phyloP scores from a whole-genome alignment of 805 yeast species.

The Teunomyces barrocoloradensis region DNA sequence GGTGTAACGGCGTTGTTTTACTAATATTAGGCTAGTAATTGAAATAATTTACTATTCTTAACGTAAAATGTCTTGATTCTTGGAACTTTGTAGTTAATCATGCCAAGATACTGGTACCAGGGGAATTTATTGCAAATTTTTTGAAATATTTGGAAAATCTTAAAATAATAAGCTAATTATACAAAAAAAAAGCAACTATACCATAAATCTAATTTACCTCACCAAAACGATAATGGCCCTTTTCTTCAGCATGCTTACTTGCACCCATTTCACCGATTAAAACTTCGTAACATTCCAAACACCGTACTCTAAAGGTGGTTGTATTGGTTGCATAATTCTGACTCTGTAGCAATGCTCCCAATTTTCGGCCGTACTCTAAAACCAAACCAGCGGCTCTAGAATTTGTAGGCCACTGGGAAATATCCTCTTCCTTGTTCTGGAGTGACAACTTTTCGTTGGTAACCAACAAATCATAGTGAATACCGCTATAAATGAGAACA shows the following conservation, averaged over 20 bases:
- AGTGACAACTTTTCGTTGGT: conserved; percentile 6
- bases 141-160: background rate
- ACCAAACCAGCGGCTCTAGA: conserved; percentile 31
- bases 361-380: conserved; percentile 31
- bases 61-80: background rate
- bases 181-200: background rate
- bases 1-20: background rate
- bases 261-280: conserved; percentile 66
- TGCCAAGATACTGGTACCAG: no score
- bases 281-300: conserved; percentile 51
- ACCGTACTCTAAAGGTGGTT: conserved; percentile 52
- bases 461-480: conserved; percentile 66
- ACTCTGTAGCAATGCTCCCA: conserved; percentile 46
- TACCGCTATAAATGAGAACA: conserved; percentile 62
- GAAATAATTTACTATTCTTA: background rate
- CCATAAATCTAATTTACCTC: conserved; percentile 35
- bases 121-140: no score
- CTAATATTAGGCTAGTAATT: background rate
- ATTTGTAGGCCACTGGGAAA: conserved; percentile 40
- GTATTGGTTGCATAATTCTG: conserved; percentile 66
- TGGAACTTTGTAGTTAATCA: background rate
- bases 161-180: background rate
- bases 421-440: conserved; percentile 30
- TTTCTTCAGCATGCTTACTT: conserved; percentile 57
- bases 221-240: conserved; percentile 63